Base-by-base conservation (phyloP, 208 protist genomes). In the Leptomonas seymouri region DNA sequence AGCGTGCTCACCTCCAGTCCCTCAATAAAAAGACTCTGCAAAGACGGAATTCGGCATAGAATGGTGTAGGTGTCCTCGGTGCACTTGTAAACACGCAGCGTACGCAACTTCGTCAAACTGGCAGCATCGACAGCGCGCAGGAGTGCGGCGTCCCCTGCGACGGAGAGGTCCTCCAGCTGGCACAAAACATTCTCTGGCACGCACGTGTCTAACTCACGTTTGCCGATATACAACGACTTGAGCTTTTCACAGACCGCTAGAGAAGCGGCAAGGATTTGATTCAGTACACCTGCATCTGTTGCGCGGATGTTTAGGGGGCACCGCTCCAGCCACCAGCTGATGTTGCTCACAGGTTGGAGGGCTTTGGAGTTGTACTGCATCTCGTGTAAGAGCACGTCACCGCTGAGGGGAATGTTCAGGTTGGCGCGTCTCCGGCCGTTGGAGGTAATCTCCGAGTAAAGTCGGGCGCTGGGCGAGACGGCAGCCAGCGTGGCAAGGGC, bases 291-390 rank as follows among this genome's bases (percentile, higher is more conserved):
- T 7, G 54, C 54, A 20, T 59, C 54, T 20, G 9, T 41, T 11
- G 34, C 54, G n/a, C 54, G 54, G 18, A 59, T 41, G 20, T 44
- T 59, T 2, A 59, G 54, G 20, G 54, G 54, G n/a, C 54, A 59
- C 20, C 54, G 54, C n/a, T 45, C 15, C 20, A 59, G 31, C 54
- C 54, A 59, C 54, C 54, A 59, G 31, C 54, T 59, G 54, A 59
- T 59, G 54, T 59, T 59, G n/a, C 23, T 18, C 20, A 59, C 34
- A 2, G 54, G 54, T n/a, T 59, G 54, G 8, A 59, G 54, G 20
- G 54, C 54, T 15, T 39, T 41, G 6, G 45, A 59, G 34, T 59
- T 59, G 54, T 59, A 59, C 54, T 59, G 54, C 54, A 59, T 6
- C n/a, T 59, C 54, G 15, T 59, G 54, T 34, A 59, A 16, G 14